Evolutionary conservation across 192 early-diverging fungal species (phyloP), one percentile per base, ranked within the genome.

Genomic region (Coemansia sp.): DNA sequence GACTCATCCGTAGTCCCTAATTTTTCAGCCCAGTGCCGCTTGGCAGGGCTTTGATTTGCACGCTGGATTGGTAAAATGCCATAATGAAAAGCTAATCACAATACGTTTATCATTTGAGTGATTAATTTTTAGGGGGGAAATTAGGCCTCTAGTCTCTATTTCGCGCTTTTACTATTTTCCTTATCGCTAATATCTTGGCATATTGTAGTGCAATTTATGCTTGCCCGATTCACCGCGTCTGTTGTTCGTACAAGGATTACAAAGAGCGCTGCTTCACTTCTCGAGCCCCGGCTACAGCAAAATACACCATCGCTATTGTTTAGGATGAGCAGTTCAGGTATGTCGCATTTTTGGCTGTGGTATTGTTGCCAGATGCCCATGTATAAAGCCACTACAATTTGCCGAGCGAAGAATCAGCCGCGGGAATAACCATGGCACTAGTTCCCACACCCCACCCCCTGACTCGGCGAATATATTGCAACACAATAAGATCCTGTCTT

Each of bases 291-390:
- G 26, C 51, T 55, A 16, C 51, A 55, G 28, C 51, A 26, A 31
- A 33, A 26, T 55, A 31, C 26, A 16, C 28, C 28, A 28, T 31
- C 5, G 5, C 14, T 26, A 28, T 28, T 33, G 26, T 55, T 16
- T 16, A 28, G 51, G 51, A 55, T 55, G 51, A 55, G 51, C 26
- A 33, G 51, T 11, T 55, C 51, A 28, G 51, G 51, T 55, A 55
- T 6, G 51, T 31, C 43, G 0, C 8, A 2, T 33, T 55, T 50
- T 55, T 28, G 24, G n/a, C 51, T 7, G 26, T 2, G 8, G 2
- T 7, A 55, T 55, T 55, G 51, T 55, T 31, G 51, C 13, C 28
- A n/a, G 14, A 16, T 55, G 16, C 28, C 24, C 28, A 55, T 21
- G 23, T n/a, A 24, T 13, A 26, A 50, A 26, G 23, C 9, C 23